Evolutionary conservation across 2,329 filamentous ascomycete species (phyloP), one percentile per base, ranked within the genome.

Genomic region (Ploettnerulaceae sp.): DNA sequence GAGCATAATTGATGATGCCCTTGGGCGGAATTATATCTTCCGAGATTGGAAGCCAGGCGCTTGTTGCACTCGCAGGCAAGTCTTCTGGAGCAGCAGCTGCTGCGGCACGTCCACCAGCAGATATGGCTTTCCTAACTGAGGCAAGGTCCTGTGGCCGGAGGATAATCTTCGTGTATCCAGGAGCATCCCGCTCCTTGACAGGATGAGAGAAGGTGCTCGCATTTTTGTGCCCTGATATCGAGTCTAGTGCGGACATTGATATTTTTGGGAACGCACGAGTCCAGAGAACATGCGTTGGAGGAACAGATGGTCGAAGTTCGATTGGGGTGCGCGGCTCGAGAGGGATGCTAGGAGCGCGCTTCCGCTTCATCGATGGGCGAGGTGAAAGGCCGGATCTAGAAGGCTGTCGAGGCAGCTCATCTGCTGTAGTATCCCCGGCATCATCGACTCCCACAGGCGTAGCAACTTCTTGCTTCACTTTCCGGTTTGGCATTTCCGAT

Each of bases 1-100:
- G 93, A 1, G 85, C 81, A 40, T 86, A 90, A 66, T 97, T 97
- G 66, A 97, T 87, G 58, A 97, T 95, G 15, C 83, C 88, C 58
- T 82, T 87, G 0, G 93, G 91, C 2, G 91, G 88, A 2, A 91
- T 75, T 20, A 95, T 72, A 47, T 96, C 88, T 39, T 83, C 77
- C 2, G 79, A 84, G 47, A 86, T 76, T 7, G 86, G 81, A 5
- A 91, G 69, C 72, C 76, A 79, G 15, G 86, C 71, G 47, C 70
- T 75, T 5, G 75, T 71, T 2, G 72, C 72, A 14, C 17, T 33
- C 15, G 29, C 17, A 8, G 41, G 41, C 14, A 75, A 32, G 14
- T 78, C 78, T 32, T 78, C 78, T 32, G 86, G 77, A 40, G 73
- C 71, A n/a, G 78, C 80, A 42, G 74, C 76, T 54, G 79, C 77